Evolutionary conservation across 139 green algal species (phyloP), one percentile per base, ranked within the genome.

Genomic region (Chlamydomonas eustigma): DNA sequence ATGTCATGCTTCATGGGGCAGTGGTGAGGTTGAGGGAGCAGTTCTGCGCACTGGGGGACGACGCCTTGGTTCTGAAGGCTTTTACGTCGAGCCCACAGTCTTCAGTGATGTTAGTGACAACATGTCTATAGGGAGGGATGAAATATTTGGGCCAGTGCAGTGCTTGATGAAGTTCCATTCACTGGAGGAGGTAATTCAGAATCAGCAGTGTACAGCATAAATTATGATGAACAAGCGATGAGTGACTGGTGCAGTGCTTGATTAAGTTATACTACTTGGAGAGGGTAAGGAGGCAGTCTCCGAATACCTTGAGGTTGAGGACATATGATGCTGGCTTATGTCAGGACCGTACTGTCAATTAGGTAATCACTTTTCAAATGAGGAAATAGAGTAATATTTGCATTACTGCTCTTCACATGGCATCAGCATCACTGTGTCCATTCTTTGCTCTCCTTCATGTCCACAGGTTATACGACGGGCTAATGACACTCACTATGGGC

Each of bases 101-200:
- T 92, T 97, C 30, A 72, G 75, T 4, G 82, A 88, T n/a, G 85
- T 93, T 3, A 77, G 75, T 65, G 78, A 86, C 0, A 4, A 78
- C 64, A 90, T 89, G 81, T 39, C 72, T 1, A 79, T 97, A 18
- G 96, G 91, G 89, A 76, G 69, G 22, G 91, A 97, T 76, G 93
- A 97, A 83, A 88, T 95, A 50, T 93, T 93, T 74, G 89, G 89
- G 24, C 88, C 88, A 0, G 79, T 87, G 22, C 86, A 92, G 71
- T 76, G 68, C 73, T 91, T 94, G 65, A 71, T 87, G n/a, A 93
- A 90, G 78, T 94, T 75, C 39, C 83, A 79, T 2, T 86, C 50
- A 3, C 51, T 91, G 22, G 87, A 95, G 1, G 91, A 95, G 77
- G 90, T 91, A n/a, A n/a, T n/a, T n/a, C n/a, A n/a, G n/a, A n/a